Base-by-base conservation (phyloP, 495 filamentous ascomycete species). In the Talaromyces adpressus region DNA sequence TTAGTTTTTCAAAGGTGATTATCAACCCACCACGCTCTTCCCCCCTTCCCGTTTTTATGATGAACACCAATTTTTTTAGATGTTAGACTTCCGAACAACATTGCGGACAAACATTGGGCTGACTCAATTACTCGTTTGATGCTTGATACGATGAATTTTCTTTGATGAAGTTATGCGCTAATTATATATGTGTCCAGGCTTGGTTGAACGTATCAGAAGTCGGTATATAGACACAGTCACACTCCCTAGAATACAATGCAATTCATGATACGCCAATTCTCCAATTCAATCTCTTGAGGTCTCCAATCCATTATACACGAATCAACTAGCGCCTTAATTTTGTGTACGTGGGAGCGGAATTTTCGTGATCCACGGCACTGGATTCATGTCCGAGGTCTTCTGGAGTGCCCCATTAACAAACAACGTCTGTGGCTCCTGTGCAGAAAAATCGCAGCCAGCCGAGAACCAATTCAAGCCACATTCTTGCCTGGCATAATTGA, bases 11-110 rank as follows among this genome's bases (percentile, higher is more conserved):
- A 54, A 54, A 25, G 52, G 22, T 54, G 14, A 25, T 54, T 29
- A 54, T 16, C 22, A n/a, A 0, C n/a, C 23, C 0, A 22, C 20
- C 20, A 6, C 1, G 9, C 22, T 5, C 9, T 14, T 18, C 3
- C 20, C 0, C 52, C 9, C 25, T 34, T 34, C 41, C 41, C 14
- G 0, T 18, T 11, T 56, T 56, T 11, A 56, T 56, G 52, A 56
- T 56, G 52, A 56, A 20, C 52, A 56, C 52, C 52, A 27, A 56
- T 56, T 56, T 56, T 56, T 56, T 56, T 56, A 56, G 52, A 56
- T 56, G 52, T 56, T 56, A 56, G 52, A 56, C 52, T 56, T 56
- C 52, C 52, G 52, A 56, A 56, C 52, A 56, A 56, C 52, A 56
- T 56, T 56, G 52, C 52, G 52, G 52, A 56, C n/a, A 56, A 29